Percentiles rank a stretch among this genome's conserved stretches.
These are phyloP conservation scores for Niveomyces coronatus DNA, from an alignment of 2,329 filamentous ascomycete genomes.

Conservation along the genomic window DNA sequence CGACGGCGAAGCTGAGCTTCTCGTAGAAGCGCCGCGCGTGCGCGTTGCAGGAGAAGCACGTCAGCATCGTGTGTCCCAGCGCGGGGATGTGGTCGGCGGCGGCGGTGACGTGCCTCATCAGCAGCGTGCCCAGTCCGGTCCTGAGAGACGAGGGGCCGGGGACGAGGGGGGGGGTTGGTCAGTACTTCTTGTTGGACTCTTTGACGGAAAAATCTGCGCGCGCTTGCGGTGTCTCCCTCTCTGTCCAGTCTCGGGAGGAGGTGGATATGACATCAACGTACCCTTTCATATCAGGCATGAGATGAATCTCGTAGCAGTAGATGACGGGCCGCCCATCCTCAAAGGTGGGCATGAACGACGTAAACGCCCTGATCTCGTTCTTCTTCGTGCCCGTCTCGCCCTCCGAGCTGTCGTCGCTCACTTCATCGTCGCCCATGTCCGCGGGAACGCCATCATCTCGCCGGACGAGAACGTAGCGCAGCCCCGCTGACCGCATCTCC, in stretches of 20 bases:
- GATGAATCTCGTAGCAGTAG: conserved; percentile 73
- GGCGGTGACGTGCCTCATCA: conserved; percentile 46
- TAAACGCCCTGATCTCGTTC: conserved; percentile 39
- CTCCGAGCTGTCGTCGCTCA: neutral
- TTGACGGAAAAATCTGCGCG: too few relatives aligned
- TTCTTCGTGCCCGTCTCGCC: conserved; percentile 9
- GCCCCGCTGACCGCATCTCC: conserved; percentile 58
- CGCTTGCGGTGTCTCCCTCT: too few relatives aligned
- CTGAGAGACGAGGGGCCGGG: conserved; percentile 22
- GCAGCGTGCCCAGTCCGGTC: conserved; percentile 49
- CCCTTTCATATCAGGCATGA: conserved; percentile 45
- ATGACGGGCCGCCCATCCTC: conserved; percentile 56
- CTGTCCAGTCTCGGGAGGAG: neutral
- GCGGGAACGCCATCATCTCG: conserved; percentile 16
- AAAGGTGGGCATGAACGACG: conserved; percentile 62
- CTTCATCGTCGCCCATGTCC: conserved; percentile 1
- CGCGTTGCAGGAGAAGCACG: conserved; percentile 55
- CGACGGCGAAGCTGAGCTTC: conserved; percentile 45
- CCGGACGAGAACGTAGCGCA: conserved; percentile 57
- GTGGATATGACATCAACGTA: conserved; percentile 20
- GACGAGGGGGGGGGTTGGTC: neutral
- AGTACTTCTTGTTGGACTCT: conserved; percentile 1
- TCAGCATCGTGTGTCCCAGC: conserved; percentile 61
- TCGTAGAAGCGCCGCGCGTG: conserved; percentile 50
- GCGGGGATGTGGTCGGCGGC: conserved; percentile 43